Evolutionary conservation across 306 rosid species (phyloP), one percentile per base, ranked within the genome.

Genomic region (Quercus cerris): DNA sequence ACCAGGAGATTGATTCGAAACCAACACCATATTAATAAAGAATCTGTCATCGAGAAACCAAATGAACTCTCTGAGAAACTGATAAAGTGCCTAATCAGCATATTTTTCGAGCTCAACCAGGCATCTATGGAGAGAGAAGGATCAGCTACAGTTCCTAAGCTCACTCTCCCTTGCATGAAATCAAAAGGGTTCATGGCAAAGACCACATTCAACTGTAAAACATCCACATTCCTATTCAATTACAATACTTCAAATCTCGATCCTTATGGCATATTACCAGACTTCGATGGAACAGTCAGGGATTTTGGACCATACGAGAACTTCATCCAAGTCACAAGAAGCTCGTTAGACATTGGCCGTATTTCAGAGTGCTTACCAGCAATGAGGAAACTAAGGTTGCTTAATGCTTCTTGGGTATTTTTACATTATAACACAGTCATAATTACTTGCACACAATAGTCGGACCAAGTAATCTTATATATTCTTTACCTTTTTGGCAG

Each of bases 51-150:
- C 30, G 86, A 75, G 85, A 87, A 87, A 71, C 93, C 99, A 81
- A 95, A 95, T 84, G 91, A 87, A 82, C 72, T 95, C 70, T 95
- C 99, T 28, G 99, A 95, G 84, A 89, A 89, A 76, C 75, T 95
- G 38, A 82, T 93, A 4, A 90, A 88, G 73, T 89, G 98, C 80
- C 83, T 93, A 33, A 85, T 89, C 27, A 75, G 86, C 78, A 89
- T 93, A 84, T 93, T 91, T 83, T 90, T 93, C 13, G 96, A 93
- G 75, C 79, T 95, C 80, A 91, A 95, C 83, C 86, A 70, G 27
- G 71, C 89, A 54, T 79, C 93, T 44, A 13, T 81, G 81, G 88
- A 84, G 59, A 91, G 84, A 81, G 87, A 88, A 81, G 91, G 85
- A 77, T 84, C 98, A 77, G 90, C 87, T 54, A 71, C 67, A 52